Evolutionary conservation across 164 flowering plant genomes (phyloP), one percentile per base, ranked within the genome.

Genomic region (Umbellularia californica): DNA sequence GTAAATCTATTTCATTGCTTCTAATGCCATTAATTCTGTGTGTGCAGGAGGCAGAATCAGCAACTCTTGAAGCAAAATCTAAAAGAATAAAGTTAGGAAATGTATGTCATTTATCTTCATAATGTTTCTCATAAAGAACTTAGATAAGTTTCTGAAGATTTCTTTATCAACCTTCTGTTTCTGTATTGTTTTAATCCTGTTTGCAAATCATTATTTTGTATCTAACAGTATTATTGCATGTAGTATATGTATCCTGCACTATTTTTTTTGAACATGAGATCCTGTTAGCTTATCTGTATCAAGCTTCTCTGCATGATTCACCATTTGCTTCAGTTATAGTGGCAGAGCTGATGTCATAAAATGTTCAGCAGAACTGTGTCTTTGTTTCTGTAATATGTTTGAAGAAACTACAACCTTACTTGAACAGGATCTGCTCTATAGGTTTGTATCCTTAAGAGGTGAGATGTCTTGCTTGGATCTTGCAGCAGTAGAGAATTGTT

Each of bases 21-120:
- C 69, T 65, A 35, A 33, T 55, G 19, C 35, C 24, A 50, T 22
- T 23, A 71, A 50, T 47, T 67, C 69, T 74, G 70, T 71, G 58
- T 33, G 35, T 79, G 78, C 88, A 96, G 99, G 99, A 91, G 83
- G 90, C 90, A 77, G 99, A 96, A 79, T 84, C 87, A 63, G 97
- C 99, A 63, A 94, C 94, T 25, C 89, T 96, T 79, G 98, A 94
- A 81, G 99, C 98, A 79, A 85, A 85, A 79, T 83, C 93, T 72
- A 90, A 67, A 64, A 55, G 86, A 83, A 87, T 92, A 69, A 96
- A 90, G 83, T 70, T 71, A 20, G 97, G 91, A 88, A 95, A 76
- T 84, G 98, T 93, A 91, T 76, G 92, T 20, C 58, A 12, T 14
- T 52, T 13, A 13, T 2, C 19, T 52, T 52, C 58, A 52, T 12